A percentile compares a stretch with the other conserved stretches of the same genome.
Evolutionary conservation across 768 basidiomycete genomes (phyloP).

Genomic region (Boletus reticulatus): DNA sequence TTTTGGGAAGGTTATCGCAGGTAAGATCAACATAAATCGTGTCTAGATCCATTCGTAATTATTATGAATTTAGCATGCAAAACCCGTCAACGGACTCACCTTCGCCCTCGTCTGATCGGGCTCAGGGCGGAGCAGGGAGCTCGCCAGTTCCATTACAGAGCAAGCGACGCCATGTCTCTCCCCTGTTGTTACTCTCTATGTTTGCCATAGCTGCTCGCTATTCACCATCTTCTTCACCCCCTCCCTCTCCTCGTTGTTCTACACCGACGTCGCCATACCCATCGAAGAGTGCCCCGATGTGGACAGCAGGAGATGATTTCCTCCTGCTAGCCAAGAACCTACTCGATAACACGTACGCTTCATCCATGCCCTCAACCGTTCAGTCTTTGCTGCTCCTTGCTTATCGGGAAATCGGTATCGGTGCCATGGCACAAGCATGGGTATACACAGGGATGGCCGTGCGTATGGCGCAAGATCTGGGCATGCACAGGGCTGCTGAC

Average conservation of each 20-base stretch:
- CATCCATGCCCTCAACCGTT: constrained; percentile 70
- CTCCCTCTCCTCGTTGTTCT: constrained; percentile 29
- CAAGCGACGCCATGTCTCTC: constrained; percentile 49
- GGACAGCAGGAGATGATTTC: constrained; percentile 76
- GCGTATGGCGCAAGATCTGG: constrained; percentile 89
- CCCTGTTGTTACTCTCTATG: constrained; percentile 78
- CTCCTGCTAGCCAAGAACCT: constrained; percentile 64
- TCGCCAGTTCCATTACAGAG: constrained; percentile 38
- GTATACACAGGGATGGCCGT: constrained; percentile 84
- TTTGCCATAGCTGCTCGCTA: constrained; percentile 81
- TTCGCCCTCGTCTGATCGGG: constrained; percentile 26
- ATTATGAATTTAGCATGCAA: constrained; percentile 18
- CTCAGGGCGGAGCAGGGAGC: constrained; percentile 15
- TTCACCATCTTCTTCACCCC: constrained; percentile 31
- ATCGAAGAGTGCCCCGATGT: constrained; percentile 59
- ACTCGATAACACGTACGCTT: constrained; percentile 64
- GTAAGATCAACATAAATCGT: constrained; percentile 24
- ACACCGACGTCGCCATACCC: constrained; percentile 35
- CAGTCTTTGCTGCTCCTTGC: constrained; percentile 80
- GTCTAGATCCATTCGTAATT: neutral
- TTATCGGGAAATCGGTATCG: constrained; percentile 85
- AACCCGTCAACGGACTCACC: constrained; percentile 31
- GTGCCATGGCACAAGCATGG: constrained; percentile 89
- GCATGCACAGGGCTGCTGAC: constrained; percentile 79
- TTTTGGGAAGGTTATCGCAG: constrained; percentile 60